Evolutionary conservation across 495 filamentous ascomycete species (phyloP).

Genomic region (Aspergillus indologenus): DNA sequence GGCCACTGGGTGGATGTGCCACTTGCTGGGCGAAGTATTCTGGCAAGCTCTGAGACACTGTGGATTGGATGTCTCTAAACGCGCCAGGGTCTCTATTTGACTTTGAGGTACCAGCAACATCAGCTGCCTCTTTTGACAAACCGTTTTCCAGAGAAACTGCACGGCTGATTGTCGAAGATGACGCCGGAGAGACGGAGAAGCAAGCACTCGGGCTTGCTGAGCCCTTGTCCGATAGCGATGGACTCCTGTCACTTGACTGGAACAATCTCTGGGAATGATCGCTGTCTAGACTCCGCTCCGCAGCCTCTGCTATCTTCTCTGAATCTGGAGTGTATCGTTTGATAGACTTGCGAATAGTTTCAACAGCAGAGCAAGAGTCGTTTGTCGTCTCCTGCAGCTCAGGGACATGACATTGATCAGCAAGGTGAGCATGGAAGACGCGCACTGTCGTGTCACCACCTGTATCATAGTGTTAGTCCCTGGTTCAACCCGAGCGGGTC

Average conservation of each 20-base stretch:
- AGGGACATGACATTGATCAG: constrained; percentile 12
- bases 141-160: constrained; percentile 22
- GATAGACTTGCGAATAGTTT: too few relatives aligned
- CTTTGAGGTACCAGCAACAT: constrained; percentile 15
- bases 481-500: not conserved
- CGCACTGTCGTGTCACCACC: constrained; percentile 23
- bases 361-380: not conserved
- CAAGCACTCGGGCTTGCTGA: constrained; percentile 7
- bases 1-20: constrained; percentile 7
- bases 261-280: not conserved
- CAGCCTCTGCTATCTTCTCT: not conserved
- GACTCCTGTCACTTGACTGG: not conserved
- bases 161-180: constrained; percentile 17
- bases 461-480: constrained; percentile 10
- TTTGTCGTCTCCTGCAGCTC: constrained; percentile 11
- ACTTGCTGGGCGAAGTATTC: constrained; percentile 21
- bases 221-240: constrained; percentile 7
- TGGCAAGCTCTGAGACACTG: constrained; percentile 11
- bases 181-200: constrained; percentile 19
- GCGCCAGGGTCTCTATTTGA: not conserved
- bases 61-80: constrained; percentile 8
- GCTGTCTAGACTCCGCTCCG: not conserved
- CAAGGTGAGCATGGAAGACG: constrained; percentile 25
- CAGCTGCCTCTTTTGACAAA: constrained; percentile 16
- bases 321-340: not conserved